phyloP scores from a whole-genome alignment of 2,329 filamentous ascomycete species.

The Tolypocladium nubicola region DNA sequence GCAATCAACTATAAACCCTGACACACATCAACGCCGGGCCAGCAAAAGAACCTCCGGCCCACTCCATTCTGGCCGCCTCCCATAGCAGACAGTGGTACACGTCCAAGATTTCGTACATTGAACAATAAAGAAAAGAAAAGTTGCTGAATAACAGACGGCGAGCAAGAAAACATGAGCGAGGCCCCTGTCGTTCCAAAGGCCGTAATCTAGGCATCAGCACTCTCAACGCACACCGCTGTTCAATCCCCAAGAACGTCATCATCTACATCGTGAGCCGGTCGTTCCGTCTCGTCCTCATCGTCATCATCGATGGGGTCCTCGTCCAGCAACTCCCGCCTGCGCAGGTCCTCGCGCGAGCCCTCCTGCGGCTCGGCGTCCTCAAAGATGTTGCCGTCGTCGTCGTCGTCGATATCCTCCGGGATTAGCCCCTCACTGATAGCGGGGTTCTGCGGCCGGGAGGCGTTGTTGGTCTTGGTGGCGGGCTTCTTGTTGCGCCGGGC shows the following conservation, averaged over 20 bases:
- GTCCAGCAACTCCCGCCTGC: constrained; percentile 42
- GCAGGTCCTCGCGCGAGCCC: constrained; percentile 47
- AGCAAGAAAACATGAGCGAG: neutral
- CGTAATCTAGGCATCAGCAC: neutral
- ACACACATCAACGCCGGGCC: constrained; percentile 4
- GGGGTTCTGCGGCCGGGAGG: constrained; percentile 19
- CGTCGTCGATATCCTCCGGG: constrained; percentile 30
- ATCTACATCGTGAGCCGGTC: constrained; percentile 26
- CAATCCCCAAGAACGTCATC: constrained; percentile 36
- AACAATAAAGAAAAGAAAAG: constrained; percentile 4
- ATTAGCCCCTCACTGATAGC: constrained; percentile 33
- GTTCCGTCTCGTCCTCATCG: constrained; percentile 18
- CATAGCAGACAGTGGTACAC: neutral
- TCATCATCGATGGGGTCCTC: constrained; percentile 31
- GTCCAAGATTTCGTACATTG: neutral
- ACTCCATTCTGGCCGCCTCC: neutral
- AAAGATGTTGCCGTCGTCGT: constrained; percentile 30
- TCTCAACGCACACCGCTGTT: constrained; percentile 2
- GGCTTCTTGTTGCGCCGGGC: constrained; percentile 31
- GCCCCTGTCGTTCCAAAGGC: neutral
- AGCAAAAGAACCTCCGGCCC: constrained; percentile 3
- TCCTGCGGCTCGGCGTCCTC: constrained; percentile 44
- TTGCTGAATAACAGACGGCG: neutral
- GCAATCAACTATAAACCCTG: neutral
- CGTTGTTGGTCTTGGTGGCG: constrained; percentile 13